Percentiles rank a stretch among this genome's conserved stretches.
Conservation (phyloP, 129 eudicot species). For the Helianthus annuus region HanXRQr2.0-SUNRISE NC_035440.2:90335099-90335598, state of each 20-base stretch:
- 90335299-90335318: constrained; percentile 49
- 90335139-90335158: too few species aligned
- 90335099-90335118: too few species aligned
- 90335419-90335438: background rate
- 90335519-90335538: constrained; percentile 31
- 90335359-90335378: constrained; percentile 66
- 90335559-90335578: background rate
- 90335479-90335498: background rate
- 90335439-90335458: background rate
- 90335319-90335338: constrained; percentile 87
- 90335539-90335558: background rate
- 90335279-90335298: too few species aligned
- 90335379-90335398: constrained; percentile 82
- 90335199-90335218: too few species aligned
- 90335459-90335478: background rate
- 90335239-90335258: too few species aligned
- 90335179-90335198: too few species aligned
- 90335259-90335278: too few species aligned
- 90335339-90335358: constrained; percentile 84
- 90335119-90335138: too few species aligned
- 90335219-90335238: too few species aligned
- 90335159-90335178: too few species aligned
- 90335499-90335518: constrained; percentile 13
- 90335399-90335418: constrained; percentile 90
- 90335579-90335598: background rate